Percentiles rank a stretch among this genome's conserved stretches.
Evolutionary conservation across 805 yeast genomes (phyloP).

Genomic region (Saturnispora serradocipensis): DNA sequence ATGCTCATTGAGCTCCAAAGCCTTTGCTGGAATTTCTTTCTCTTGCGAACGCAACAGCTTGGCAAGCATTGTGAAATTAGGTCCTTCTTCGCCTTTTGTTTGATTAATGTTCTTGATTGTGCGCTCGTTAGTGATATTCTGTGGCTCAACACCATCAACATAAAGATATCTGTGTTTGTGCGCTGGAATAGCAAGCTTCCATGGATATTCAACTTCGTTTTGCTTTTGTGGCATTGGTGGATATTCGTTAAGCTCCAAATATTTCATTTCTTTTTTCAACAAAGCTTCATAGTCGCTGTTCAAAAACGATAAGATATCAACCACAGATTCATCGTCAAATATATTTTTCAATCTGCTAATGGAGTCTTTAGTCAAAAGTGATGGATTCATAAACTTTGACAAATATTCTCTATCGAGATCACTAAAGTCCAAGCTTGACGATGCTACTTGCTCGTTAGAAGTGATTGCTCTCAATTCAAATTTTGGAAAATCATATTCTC

Average conservation of each 20-base stretch:
- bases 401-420: conserved; percentile 43
- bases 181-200: conserved; percentile 91
- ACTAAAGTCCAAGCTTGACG: conserved; percentile 22
- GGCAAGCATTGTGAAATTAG: conserved; percentile 39
- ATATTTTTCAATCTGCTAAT: conserved; percentile 35
- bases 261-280: conserved; percentile 41
- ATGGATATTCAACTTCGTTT: conserved; percentile 53
- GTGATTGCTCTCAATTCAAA: conserved; percentile 27
- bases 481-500: conserved; percentile 78
- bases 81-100: conserved; percentile 35
- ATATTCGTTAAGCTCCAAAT: conserved; percentile 47
- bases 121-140: conserved; percentile 26
- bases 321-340: conserved; percentile 60
- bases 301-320: conserved; percentile 58
- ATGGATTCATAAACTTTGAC: conserved; percentile 44
- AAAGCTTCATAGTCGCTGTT: conserved; percentile 41
- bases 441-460: conserved; percentile 11
- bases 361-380: conserved; percentile 33
- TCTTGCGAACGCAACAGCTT: conserved; percentile 8
- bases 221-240: conserved; percentile 47
- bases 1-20: conserved; percentile 12
- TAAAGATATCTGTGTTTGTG: conserved; percentile 85
- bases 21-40: conserved; percentile 12
- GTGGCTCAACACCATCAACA: conserved; percentile 51
- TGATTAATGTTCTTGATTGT: conserved; percentile 27